Conservation (phyloP, 2,329 filamentous ascomycete species). For the Coniochaeta sp. region DNA sequence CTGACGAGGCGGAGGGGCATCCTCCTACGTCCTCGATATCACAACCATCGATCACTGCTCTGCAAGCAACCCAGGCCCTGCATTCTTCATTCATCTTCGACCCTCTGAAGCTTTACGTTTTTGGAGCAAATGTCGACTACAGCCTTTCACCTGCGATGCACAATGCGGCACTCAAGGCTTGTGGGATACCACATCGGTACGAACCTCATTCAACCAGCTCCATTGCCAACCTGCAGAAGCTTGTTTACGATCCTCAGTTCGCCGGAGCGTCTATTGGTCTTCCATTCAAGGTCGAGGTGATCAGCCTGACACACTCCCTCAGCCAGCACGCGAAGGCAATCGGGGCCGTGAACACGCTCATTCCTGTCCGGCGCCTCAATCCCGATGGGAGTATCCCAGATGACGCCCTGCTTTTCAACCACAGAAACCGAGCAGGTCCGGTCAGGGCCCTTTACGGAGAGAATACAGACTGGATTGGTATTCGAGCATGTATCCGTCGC, state of each 20-base stretch:
- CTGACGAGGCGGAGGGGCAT: slow-evolving; percentile 8
- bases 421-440: slow-evolving; percentile 56
- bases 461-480: slow-evolving; percentile 78
- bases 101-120: slow-evolving; percentile 64
- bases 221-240: slow-evolving; percentile 54
- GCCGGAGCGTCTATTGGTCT: slow-evolving; percentile 66
- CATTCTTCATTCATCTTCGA: slow-evolving; percentile 62
- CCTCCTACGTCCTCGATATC: slow-evolving; percentile 20
- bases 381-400: slow-evolving; percentile 49
- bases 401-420: slow-evolving; percentile 43
- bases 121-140: slow-evolving; percentile 66
- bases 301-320: slow-evolving; percentile 60
- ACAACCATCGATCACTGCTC: slow-evolving; percentile 42
- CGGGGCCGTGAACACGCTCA: slow-evolving; percentile 68
- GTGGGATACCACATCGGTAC: slow-evolving; percentile 64
- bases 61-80: slow-evolving; percentile 57
- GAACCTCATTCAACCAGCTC: slow-evolving; percentile 55
- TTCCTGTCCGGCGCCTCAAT: slow-evolving; percentile 56
- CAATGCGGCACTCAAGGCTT: slow-evolving; percentile 58
- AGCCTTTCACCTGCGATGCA: slow-evolving; percentile 75
- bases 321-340: slow-evolving; percentile 69
- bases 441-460: slow-evolving; percentile 68
- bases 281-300: slow-evolving; percentile 69
- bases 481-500: slow-evolving; percentile 63
- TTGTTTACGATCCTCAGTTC: slow-evolving; percentile 60